Percentiles rank a stretch among this genome's conserved stretches.
These are phyloP conservation scores for Chrysoporthe deuterocubensis DNA, from an alignment of 2,329 filamentous ascomycete species.

Conservation along the genomic window DNA sequence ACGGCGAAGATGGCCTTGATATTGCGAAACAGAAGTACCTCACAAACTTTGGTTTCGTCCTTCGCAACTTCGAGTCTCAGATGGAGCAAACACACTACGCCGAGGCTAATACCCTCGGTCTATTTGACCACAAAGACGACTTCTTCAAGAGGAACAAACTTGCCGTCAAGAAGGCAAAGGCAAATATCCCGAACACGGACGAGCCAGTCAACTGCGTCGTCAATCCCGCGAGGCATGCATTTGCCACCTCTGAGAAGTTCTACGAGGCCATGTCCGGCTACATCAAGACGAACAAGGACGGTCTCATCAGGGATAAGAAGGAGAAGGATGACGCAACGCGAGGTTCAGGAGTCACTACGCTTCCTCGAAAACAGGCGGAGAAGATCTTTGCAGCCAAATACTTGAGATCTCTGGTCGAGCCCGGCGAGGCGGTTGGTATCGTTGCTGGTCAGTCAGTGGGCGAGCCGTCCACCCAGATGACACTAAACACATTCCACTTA, in stretches of 20 bases:
- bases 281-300: conserved; percentile 74
- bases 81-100: conserved; percentile 73
- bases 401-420: conserved; percentile 86
- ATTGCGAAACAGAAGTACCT: conserved; percentile 93
- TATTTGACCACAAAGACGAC: conserved; percentile 59
- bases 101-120: conserved; percentile 51
- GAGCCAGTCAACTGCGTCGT: conserved; percentile 78
- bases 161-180: conserved; percentile 72
- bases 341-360: conserved; percentile 41
- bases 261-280: conserved; percentile 75
- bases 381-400: conserved; percentile 91
- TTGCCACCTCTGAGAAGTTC: conserved; percentile 89
- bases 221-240: conserved; percentile 77
- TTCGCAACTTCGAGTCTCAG: conserved; percentile 82
- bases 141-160: conserved; percentile 81
- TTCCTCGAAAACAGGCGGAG: conserved; percentile 75
- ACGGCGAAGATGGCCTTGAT: conserved; percentile 94
- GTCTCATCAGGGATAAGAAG: conserved; percentile 58
- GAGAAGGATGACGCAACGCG: conserved; percentile 41
- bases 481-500: conserved; percentile 98
- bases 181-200: conserved; percentile 59
- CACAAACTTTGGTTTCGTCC: conserved; percentile 85
- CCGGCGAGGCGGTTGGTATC: conserved; percentile 95
- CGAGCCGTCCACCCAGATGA: conserved; percentile 99
- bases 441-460: conserved; percentile 96